Evolutionary conservation across 805 yeast genomes (phyloP).

Genomic region (Starmera amethionina): DNA sequence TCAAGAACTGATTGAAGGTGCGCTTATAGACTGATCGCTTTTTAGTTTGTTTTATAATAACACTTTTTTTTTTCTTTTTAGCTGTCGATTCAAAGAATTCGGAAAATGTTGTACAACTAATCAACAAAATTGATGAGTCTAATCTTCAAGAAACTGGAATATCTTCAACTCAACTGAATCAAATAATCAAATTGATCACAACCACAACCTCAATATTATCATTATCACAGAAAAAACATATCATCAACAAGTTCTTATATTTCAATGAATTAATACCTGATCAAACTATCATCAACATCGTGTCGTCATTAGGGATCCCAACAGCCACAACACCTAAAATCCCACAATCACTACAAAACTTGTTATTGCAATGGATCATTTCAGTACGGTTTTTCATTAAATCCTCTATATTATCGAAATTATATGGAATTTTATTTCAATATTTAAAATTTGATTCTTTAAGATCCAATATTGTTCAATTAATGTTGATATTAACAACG

Average conservation of each 20-base stretch:
- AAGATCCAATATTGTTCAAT: conserved; percentile 23
- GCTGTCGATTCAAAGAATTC: no score
- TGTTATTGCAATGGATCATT: conserved; percentile 25
- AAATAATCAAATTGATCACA: conserved; percentile 2
- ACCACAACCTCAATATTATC: conserved; percentile 4
- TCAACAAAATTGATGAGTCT: not conserved
- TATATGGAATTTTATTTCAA: conserved; percentile 23
- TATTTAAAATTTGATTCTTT: conserved; percentile 26
- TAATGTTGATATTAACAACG: conserved; percentile 24
- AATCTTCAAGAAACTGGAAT: conserved; percentile 6
- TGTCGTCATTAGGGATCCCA: conserved; percentile 21
- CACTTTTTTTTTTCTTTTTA: no score
- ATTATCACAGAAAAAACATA: conserved; percentile 2
- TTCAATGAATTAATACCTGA: conserved; percentile 21
- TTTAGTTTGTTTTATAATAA: no score
- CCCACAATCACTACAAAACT: conserved; percentile 16
- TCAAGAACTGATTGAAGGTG: no score
- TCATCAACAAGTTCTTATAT: conserved; percentile 18
- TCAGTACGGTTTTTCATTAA: conserved; percentile 18
- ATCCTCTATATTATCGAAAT: conserved; percentile 5
- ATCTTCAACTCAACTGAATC: conserved; percentile 1
- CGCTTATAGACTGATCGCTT: no score
- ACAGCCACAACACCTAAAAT: conserved; percentile 9
- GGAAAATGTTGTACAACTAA: not conserved
- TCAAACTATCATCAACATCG: conserved; percentile 16